Percentiles rank a stretch among this genome's conserved stretches.
phyloP scores from a whole-genome alignment of 2,329 filamentous ascomycete genomes.

The Arthroderma sp. region DNA sequence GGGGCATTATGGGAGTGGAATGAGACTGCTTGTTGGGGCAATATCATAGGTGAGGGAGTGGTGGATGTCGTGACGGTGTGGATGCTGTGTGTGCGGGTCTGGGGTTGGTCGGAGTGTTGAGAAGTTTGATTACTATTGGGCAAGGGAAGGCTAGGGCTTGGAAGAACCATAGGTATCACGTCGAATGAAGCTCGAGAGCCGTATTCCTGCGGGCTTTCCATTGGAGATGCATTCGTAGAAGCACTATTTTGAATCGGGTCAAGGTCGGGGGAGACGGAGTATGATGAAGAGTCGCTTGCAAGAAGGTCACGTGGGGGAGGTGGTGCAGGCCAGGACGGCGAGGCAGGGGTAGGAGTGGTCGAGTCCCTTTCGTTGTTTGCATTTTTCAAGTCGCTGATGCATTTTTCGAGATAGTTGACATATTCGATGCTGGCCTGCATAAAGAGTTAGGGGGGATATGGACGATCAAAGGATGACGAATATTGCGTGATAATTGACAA shows the following conservation, averaged over 20 bases:
- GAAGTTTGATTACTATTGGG: slow-evolving; percentile 4
- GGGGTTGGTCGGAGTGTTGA: slow-evolving; percentile 2
- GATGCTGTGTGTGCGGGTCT: slow-evolving; percentile 5
- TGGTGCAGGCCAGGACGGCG: slow-evolving; percentile 13
- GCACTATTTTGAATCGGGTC: slow-evolving; percentile 12
- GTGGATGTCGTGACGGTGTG: slow-evolving; percentile 7
- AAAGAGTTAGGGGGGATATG: neutral
- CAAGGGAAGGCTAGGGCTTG: slow-evolving; percentile 24
- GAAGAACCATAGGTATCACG: slow-evolving; percentile 21
- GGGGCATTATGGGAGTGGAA: slow-evolving; percentile 6
- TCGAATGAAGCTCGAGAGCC: slow-evolving; percentile 15
- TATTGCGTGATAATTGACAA: neutral
- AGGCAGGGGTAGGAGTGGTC: slow-evolving; percentile 14
- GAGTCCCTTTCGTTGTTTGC: slow-evolving; percentile 18
- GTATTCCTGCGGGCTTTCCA: slow-evolving; percentile 3
- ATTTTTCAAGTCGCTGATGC: slow-evolving; percentile 64
- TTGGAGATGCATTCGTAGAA: slow-evolving; percentile 4
- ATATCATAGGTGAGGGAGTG: slow-evolving; percentile 7
- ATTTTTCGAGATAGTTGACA: slow-evolving; percentile 83
- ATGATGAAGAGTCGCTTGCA: slow-evolving; percentile 19
- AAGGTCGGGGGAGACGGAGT: slow-evolving; percentile 25
- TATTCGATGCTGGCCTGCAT: slow-evolving; percentile 86
- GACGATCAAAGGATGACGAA: neutral
- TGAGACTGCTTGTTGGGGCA: slow-evolving; percentile 5
- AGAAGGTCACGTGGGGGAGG: slow-evolving; percentile 9